Evolutionary conservation across 2,329 filamentous ascomycete species (phyloP).

Genomic region (Paramyrothecium sp.): DNA sequence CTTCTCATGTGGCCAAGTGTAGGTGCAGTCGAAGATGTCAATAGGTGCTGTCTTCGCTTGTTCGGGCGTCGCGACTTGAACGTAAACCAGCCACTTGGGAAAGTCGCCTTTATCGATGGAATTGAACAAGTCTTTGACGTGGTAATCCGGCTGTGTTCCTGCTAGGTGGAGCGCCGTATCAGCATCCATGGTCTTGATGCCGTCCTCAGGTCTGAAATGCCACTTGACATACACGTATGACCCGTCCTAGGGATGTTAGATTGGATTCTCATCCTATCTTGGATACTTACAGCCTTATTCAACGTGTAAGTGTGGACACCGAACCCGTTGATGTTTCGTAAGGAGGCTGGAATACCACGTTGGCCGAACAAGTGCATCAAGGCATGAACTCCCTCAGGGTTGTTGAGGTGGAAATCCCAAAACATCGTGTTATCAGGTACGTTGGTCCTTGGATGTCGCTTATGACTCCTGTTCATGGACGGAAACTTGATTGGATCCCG

Average conservation of each 20-base stretch:
- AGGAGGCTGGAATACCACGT: constrained; percentile 44
- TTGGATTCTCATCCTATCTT: neutral
- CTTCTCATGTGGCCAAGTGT: constrained; percentile 64
- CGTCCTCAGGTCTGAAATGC: constrained; percentile 46
- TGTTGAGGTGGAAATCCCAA: constrained; percentile 29
- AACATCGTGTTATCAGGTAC: constrained; percentile 41
- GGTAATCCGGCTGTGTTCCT: constrained; percentile 51
- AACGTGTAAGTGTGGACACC: constrained; percentile 48
- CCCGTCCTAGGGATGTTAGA: constrained; percentile 30
- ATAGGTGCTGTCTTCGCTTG: constrained; percentile 59
- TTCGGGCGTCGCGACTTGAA: constrained; percentile 62
- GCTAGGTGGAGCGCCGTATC: constrained; percentile 32
- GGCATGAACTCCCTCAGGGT: constrained; percentile 39
- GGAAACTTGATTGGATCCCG: constrained; percentile 48
- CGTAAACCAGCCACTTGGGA: constrained; percentile 62
- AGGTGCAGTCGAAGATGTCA: constrained; percentile 69
- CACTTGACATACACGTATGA: constrained; percentile 48
- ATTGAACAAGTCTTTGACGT: constrained; percentile 28
- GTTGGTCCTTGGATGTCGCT: constrained; percentile 40
- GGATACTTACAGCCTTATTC: constrained; percentile 18
- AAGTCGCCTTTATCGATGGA: constrained; percentile 60
- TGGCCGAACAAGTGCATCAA: constrained; percentile 52
- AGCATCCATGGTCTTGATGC: constrained; percentile 40
- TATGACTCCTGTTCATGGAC: constrained; percentile 42
- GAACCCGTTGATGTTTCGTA: constrained; percentile 44